Percentiles rank a stretch among this genome's conserved stretches.
Conservation (phyloP, 164 flowering plant species). For the Echeveria elegans region DNA sequence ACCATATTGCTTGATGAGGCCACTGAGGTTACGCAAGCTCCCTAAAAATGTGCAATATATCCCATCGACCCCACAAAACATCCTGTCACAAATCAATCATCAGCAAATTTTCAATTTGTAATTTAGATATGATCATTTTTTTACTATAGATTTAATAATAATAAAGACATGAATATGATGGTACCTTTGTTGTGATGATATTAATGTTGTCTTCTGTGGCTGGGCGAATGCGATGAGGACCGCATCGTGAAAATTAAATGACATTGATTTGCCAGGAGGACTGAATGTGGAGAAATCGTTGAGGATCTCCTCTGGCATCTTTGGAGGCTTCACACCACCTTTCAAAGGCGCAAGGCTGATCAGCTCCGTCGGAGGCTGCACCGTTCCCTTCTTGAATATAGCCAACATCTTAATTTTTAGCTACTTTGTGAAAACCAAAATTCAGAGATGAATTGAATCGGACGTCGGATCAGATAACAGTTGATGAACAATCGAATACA, state of each 20-base stretch:
- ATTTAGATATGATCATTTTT: too few relatives aligned
- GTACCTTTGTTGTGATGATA: slow-evolving; percentile 24
- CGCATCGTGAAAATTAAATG: slow-evolving; percentile 26
- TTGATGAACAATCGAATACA: too few relatives aligned
- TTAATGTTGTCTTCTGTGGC: slow-evolving; percentile 14
- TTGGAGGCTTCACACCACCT: slow-evolving; percentile 22
- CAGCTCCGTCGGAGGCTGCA: slow-evolving; percentile 47
- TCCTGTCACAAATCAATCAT: too few relatives aligned
- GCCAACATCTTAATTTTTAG: slow-evolving; percentile 47
- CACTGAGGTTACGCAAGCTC: slow-evolving; percentile 43
- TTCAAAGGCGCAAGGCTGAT: slow-evolving; percentile 30
- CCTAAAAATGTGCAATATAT: slow-evolving; percentile 73
- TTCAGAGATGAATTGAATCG: too few relatives aligned
- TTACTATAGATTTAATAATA: too few relatives aligned
- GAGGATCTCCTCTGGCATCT: too few relatives aligned
- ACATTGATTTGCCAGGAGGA: slow-evolving; percentile 25
- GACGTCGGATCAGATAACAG: too few relatives aligned
- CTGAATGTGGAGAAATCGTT: slow-evolving; percentile 26
- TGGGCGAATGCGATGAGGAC: slow-evolving; percentile 34
- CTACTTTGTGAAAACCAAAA: too few relatives aligned
- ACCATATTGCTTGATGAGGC: slow-evolving; percentile 63
- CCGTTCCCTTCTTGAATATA: slow-evolving; percentile 40
- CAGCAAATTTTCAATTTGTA: too few relatives aligned
- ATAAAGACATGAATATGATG: too few relatives aligned
- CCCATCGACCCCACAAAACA: slow-evolving; percentile 48